These are phyloP conservation scores for Leccinum pellstonianum DNA, from an alignment of 768 basidiomycete species.

Conservation along the genomic window DNA sequence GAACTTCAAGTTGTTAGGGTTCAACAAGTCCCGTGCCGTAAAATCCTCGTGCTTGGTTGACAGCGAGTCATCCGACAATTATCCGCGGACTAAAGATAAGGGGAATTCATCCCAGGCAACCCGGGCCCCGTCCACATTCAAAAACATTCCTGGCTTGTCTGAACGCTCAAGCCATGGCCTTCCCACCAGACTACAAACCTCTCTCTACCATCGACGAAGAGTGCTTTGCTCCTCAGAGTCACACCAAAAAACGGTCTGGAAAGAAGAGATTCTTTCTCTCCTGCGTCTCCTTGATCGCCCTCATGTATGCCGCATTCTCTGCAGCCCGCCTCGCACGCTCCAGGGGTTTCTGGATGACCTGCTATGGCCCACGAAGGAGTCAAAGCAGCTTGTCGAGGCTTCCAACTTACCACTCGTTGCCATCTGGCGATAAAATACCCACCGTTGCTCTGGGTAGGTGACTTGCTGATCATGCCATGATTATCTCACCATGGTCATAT, in stretches of 20 bases:
- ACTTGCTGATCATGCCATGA: not conserved
- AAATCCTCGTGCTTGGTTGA: not conserved
- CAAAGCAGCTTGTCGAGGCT: slow-evolving; percentile 26
- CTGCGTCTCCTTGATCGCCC: slow-evolving; percentile 14
- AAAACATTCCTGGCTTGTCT: not conserved
- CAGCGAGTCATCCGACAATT: too few relatives aligned
- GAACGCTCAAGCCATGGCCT: slow-evolving; percentile 13
- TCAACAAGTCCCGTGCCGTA: not conserved
- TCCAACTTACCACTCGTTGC: slow-evolving; percentile 54
- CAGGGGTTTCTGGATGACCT: slow-evolving; percentile 20
- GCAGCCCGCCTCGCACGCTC: slow-evolving; percentile 22
- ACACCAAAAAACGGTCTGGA: not conserved
- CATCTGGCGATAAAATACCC: slow-evolving; percentile 69
- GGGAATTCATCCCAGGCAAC: not conserved
- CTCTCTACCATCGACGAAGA: slow-evolving; percentile 20
- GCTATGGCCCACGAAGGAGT: slow-evolving; percentile 22
- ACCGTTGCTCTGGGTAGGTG: slow-evolving; percentile 59
- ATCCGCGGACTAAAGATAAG: not conserved
- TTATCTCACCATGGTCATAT: slow-evolving; percentile 2
- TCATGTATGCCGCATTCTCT: slow-evolving; percentile 25
- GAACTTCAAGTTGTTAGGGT: not conserved
- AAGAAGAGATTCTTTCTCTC: slow-evolving; percentile 28
- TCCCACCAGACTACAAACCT: slow-evolving; percentile 27
- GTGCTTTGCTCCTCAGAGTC: not conserved
- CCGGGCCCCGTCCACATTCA: not conserved